These are phyloP conservation scores for Albifimbria verrucaria DNA, from an alignment of 2,329 filamentous ascomycete species.

Conservation along the genomic window DNA sequence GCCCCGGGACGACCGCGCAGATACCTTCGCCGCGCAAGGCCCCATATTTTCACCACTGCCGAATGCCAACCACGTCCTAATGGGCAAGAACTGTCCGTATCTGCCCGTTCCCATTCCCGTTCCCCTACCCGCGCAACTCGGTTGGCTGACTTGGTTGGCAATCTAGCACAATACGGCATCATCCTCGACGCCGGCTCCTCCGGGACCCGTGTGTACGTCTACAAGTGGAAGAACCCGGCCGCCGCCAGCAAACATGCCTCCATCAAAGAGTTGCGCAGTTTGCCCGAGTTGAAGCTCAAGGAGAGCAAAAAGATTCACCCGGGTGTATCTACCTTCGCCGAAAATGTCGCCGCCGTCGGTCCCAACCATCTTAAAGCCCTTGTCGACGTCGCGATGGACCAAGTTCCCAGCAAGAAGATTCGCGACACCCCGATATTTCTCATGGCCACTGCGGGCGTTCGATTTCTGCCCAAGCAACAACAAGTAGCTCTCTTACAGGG, in stretches of 20 bases:
- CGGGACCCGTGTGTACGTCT: conserved; percentile 91
- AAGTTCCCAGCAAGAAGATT: conserved; percentile 74
- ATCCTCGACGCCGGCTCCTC: conserved; percentile 98
- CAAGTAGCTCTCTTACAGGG: conserved; percentile 69
- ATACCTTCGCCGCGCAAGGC: background rate
- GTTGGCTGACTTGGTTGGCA: too few species aligned
- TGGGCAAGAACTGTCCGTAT: conserved; percentile 25
- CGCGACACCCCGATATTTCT: conserved; percentile 88
- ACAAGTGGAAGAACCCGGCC: conserved; percentile 82
- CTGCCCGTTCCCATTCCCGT: conserved; percentile 1
- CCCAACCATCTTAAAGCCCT: conserved; percentile 76
- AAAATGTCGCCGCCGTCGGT: conserved; percentile 72
- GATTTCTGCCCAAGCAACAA: conserved; percentile 72
- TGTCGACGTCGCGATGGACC: conserved; percentile 74
- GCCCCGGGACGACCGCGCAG: too few species aligned
- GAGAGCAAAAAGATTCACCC: conserved; percentile 93
- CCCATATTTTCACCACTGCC: background rate
- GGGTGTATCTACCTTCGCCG: conserved; percentile 86
- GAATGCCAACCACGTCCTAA: conserved; percentile 8
- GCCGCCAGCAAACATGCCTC: conserved; percentile 54
- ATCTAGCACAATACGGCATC: conserved; percentile 77
- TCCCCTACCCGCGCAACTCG: background rate
- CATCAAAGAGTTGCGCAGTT: conserved; percentile 46
- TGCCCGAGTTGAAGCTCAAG: conserved; percentile 81
- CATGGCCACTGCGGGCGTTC: conserved; percentile 94